These are phyloP conservation scores for Rhodotorula sphaerocarpa DNA, from an alignment of 768 basidiomycete species.

Conservation along the genomic window DNA sequence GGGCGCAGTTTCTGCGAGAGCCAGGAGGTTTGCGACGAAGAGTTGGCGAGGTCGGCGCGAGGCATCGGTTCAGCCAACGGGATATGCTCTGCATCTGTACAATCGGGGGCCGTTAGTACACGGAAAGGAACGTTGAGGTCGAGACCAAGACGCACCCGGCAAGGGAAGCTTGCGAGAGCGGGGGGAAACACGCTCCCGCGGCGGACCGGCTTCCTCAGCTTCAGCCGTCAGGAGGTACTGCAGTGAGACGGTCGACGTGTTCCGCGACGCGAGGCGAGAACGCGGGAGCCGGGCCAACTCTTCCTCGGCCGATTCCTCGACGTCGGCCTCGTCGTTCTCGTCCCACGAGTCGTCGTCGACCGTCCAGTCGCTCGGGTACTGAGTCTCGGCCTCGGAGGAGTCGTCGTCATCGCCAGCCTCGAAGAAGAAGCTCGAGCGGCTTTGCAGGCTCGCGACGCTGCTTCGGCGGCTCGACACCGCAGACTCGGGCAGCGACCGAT, in stretches of 20 bases:
- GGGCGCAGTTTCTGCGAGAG: constrained; percentile 24
- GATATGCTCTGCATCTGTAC: too few relatives aligned
- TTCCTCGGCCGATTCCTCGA: not conserved
- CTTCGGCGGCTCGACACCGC: not conserved
- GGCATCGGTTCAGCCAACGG: too few relatives aligned
- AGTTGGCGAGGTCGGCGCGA: not conserved
- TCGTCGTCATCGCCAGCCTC: not conserved
- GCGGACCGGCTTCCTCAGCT: not conserved
- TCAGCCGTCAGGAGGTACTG: constrained; percentile 27
- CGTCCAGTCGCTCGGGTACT: constrained; percentile 15
- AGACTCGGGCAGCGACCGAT: not conserved
- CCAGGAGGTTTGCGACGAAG: constrained; percentile 16
- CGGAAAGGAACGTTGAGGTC: not conserved
- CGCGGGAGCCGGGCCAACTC: too few relatives aligned
- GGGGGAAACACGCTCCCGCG: not conserved
- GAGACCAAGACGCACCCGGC: not conserved
- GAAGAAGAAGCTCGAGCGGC: not conserved
- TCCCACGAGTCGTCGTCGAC: not conserved
- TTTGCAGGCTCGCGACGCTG: not conserved
- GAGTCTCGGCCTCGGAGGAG: not conserved
- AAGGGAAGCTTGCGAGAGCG: not conserved
- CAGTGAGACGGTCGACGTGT: constrained; percentile 28
- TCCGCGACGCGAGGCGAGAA: constrained; percentile 13
- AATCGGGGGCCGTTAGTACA: not conserved
- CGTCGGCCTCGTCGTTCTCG: not conserved